Evolutionary conservation across 2,329 filamentous ascomycete genomes (phyloP), one percentile per base, ranked within the genome.

Genomic region (Helotiales sp.): DNA sequence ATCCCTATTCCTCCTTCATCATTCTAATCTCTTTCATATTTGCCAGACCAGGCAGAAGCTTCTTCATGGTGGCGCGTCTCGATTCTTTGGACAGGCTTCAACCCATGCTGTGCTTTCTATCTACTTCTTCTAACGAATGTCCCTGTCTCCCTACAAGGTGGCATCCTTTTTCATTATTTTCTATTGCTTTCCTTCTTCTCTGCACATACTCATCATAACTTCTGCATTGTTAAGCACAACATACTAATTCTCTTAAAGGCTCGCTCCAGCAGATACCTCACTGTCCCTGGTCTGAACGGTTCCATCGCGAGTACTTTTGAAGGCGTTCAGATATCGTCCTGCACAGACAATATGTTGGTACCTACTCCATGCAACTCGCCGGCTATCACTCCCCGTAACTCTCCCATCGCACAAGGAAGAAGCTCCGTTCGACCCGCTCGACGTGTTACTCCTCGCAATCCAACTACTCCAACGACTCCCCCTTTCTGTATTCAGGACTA

Each of bases 321-420:
- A 52, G 60, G 49, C 5, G 10, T 62, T 3, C n/a, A 52, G 11
- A 17, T 62, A n/a, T 62, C 60, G 3, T 62, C 60, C 5, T 62
- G 60, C n/a, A 24, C 28, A n/a, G 28, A 34, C 1, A 11, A 62
- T 20, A 34, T 37, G 30, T 40, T 52, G 13, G 24, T 62, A 5
- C 60, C 60, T 7, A 62, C 55, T 3, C 55, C 55, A 1, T 15
- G 20, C n/a, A 58, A 58, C 32, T 28, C 60, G 20, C 60, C 60
- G 6, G 32, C 49, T 20, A 17, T 20, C 6, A 62, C 45, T 37
- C 60, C 60, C 30, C 20, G 32, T 11, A 43, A n/a, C 28, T 62
- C 60, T 17, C 60, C 60, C n/a, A 52, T 30, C 10, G 13, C 60
- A 11, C 34, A 3, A 13, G 34, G 34, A 6, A 40, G 34, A 40